Conservation (phyloP, 2,329 filamentous ascomycete species). For the Xylariaceae sp. region DNA sequence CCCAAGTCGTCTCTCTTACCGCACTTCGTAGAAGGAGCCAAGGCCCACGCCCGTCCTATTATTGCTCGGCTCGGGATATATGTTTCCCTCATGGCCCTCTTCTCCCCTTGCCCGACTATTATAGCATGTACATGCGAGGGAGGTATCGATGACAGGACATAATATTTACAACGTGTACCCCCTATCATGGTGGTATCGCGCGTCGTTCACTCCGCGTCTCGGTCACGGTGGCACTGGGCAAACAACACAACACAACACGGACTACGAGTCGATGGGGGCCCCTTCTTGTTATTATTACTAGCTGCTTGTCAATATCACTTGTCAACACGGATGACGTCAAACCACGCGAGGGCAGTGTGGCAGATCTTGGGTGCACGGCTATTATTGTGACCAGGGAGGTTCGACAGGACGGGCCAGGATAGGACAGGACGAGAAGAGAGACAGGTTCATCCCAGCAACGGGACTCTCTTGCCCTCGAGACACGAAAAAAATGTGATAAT, state of each 20-base stretch:
- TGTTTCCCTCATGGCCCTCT: background rate
- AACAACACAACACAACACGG: too few relatives aligned
- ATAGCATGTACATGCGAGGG: background rate
- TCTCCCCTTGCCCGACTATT: background rate
- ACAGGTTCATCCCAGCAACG: background rate
- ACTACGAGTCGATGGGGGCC: too few relatives aligned
- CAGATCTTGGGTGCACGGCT: conserved; percentile 6
- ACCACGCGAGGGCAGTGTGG: conserved; percentile 1
- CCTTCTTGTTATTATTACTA: conserved; percentile 2
- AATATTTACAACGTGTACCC: background rate
- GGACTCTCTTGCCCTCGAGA: too few relatives aligned
- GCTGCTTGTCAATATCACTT: conserved; percentile 1
- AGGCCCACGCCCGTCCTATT: background rate
- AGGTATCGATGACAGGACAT: background rate
- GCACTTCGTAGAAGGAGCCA: background rate
- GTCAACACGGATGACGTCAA: background rate
- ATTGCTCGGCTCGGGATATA: conserved; percentile 10
- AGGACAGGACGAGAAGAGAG: too few relatives aligned
- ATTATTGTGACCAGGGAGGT: background rate
- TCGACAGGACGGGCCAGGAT: background rate
- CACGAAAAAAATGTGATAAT: too few relatives aligned
- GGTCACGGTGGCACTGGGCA: background rate
- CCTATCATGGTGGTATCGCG: conserved; percentile 3
- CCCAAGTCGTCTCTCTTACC: background rate
- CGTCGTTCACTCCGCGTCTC: background rate